Evolutionary conservation across 257 asterid genomes (phyloP).

Genomic region (Vinca minor): DNA sequence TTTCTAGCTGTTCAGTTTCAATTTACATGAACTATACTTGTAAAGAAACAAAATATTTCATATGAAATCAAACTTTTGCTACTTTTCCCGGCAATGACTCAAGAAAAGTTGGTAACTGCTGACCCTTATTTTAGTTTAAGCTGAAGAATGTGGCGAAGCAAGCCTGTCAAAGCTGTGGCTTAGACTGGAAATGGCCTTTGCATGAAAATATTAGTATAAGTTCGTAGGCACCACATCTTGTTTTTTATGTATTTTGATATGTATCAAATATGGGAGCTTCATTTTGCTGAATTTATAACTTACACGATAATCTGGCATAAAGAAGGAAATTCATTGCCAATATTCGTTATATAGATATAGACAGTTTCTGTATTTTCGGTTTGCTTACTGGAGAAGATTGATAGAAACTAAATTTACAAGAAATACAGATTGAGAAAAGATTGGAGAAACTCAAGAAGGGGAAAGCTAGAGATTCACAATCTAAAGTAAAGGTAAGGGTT

Average conservation of each 20-base stretch:
- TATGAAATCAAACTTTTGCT: background rate
- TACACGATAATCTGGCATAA: background rate
- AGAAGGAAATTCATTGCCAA: background rate
- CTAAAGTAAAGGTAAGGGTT: conserved; percentile 64
- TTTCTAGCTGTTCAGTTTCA: background rate
- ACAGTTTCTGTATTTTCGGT: background rate
- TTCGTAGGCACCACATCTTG: background rate
- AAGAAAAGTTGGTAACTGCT: background rate
- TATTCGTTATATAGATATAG: background rate
- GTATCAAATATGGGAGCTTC: background rate
- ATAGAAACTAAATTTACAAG: conserved; percentile 45
- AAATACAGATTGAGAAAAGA: conserved; percentile 93
- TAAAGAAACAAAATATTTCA: background rate
- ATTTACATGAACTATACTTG: background rate
- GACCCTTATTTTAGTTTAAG: background rate
- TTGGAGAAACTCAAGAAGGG: conserved; percentile 86
- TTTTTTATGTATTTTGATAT: background rate
- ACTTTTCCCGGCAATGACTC: background rate
- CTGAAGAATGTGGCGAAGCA: background rate
- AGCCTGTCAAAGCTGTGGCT: background rate
- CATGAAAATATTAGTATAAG: background rate
- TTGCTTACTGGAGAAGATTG: conserved; percentile 14
- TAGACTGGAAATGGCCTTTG: background rate
- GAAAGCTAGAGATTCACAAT: conserved; percentile 66
- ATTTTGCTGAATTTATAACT: background rate